Evolutionary conservation across 805 yeast species (phyloP).

Genomic region (Ogataea zsoltii): DNA sequence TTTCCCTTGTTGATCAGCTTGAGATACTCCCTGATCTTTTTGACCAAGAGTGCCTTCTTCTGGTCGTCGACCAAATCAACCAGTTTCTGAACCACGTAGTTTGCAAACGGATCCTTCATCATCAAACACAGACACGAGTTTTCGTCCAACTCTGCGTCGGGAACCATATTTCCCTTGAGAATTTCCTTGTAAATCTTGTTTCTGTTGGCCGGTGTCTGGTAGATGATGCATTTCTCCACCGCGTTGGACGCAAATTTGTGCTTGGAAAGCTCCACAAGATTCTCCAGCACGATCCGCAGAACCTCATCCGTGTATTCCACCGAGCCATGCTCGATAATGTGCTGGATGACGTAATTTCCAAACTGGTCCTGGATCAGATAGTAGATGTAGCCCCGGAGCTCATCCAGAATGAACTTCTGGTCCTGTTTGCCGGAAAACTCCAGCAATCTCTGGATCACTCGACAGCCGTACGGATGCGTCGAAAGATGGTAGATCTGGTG

Average conservation of each 20-base stretch:
- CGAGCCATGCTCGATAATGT: constrained; percentile 84
- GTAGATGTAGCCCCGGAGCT: constrained; percentile 69
- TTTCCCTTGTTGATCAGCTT: constrained; percentile 67
- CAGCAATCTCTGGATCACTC: constrained; percentile 90
- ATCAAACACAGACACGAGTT: constrained; percentile 75
- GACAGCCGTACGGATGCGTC: constrained; percentile 95
- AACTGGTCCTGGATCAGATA: constrained; percentile 91
- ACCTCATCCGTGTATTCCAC: constrained; percentile 56
- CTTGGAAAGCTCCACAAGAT: constrained; percentile 73
- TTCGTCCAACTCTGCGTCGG: constrained; percentile 51
- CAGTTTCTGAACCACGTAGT: constrained; percentile 93
- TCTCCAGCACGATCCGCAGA: constrained; percentile 63
- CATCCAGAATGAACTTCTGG: constrained; percentile 65
- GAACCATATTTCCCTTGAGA: constrained; percentile 48
- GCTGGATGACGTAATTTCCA: constrained; percentile 97
- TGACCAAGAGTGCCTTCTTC: constrained; percentile 68
- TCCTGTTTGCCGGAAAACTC: constrained; percentile 73
- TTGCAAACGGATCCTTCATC: constrained; percentile 98
- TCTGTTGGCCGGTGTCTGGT: constrained; percentile 66
- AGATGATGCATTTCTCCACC: constrained; percentile 87
- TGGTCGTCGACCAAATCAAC: constrained; percentile 76
- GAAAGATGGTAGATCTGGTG: constrained; percentile 80
- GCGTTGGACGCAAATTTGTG: constrained; percentile 98
- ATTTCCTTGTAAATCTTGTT: constrained; percentile 65
- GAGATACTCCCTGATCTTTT: constrained; percentile 77